Conservation (phyloP, 768 basidiomycete genomes). For the Leccinum olivaceopallidum region DNA sequence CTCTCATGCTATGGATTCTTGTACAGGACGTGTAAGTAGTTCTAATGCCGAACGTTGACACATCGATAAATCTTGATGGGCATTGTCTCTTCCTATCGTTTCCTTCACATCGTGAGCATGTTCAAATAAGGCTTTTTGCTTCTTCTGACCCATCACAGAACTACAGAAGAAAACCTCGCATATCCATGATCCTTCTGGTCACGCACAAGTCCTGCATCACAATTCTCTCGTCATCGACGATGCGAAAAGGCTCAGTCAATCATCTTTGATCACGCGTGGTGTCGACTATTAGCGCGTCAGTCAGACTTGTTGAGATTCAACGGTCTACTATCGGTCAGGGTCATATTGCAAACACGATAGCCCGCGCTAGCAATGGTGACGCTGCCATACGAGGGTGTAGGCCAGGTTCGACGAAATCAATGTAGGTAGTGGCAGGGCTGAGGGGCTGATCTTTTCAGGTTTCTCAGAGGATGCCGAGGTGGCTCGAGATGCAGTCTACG, state of each 20-base stretch:
- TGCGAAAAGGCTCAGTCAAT: background rate
- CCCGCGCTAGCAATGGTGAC: background rate
- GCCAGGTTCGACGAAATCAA: too few relatives aligned
- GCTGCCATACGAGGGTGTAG: background rate
- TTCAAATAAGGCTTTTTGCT: background rate
- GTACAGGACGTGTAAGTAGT: conserved; percentile 19
- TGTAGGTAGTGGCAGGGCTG: too few relatives aligned
- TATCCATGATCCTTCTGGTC: background rate
- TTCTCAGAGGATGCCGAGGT: too few relatives aligned
- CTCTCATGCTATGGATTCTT: conserved; percentile 61
- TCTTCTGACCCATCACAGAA: background rate
- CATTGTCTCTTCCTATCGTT: too few relatives aligned
- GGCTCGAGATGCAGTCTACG: too few relatives aligned
- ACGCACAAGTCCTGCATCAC: background rate
- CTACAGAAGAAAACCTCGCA: background rate
- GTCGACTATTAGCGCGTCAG: background rate
- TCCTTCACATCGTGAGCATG: background rate
- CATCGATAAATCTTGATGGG: background rate
- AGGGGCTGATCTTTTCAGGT: too few relatives aligned
- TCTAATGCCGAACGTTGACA: too few relatives aligned
- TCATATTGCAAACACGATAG: conserved; percentile 7
- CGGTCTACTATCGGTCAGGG: conserved; percentile 9
- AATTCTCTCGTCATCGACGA: conserved; percentile 6
- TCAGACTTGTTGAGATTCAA: conserved; percentile 6
- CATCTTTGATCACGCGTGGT: too few relatives aligned